A percentile compares a stretch with the other conserved stretches of the same genome.
These are phyloP conservation scores for Candida germanica DNA, from an alignment of 805 yeast genomes.

Conservation along the genomic window DNA sequence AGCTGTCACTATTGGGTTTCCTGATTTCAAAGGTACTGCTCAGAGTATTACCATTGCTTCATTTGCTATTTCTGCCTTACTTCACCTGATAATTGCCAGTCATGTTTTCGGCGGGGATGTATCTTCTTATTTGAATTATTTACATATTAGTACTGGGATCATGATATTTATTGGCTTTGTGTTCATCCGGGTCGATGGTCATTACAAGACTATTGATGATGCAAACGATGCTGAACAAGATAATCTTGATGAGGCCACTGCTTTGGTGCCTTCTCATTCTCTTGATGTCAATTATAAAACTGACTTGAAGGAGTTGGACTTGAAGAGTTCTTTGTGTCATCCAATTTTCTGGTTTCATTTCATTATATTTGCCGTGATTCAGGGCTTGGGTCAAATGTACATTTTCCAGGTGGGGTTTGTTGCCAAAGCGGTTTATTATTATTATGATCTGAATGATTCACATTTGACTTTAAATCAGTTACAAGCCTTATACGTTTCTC, in stretches of 20 bases:
- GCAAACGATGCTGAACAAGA: slow-evolving; percentile 7
- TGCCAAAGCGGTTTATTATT: slow-evolving; percentile 25
- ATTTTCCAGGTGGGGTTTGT: slow-evolving; percentile 33
- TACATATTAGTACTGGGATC: slow-evolving; percentile 21
- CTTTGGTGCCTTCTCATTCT: slow-evolving; percentile 12
- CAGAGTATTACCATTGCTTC: slow-evolving; percentile 36
- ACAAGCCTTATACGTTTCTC: slow-evolving; percentile 33
- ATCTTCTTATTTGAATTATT: slow-evolving; percentile 20
- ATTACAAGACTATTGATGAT: slow-evolving; percentile 8
- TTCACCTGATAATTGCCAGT: slow-evolving; percentile 22
- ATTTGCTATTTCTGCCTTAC: slow-evolving; percentile 32
- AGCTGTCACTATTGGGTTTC: slow-evolving; percentile 32
- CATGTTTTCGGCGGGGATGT: slow-evolving; percentile 21
- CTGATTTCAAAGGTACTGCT: slow-evolving; percentile 31
- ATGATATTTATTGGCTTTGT: slow-evolving; percentile 27
- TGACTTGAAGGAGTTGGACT: slow-evolving; percentile 16
- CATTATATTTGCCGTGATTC: slow-evolving; percentile 27
- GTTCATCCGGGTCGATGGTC: slow-evolving; percentile 30
- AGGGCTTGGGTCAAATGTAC: slow-evolving; percentile 39
- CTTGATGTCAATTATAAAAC: slow-evolving; percentile 2
- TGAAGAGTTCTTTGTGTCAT: slow-evolving; percentile 22
- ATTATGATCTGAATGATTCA: slow-evolving; percentile 12
- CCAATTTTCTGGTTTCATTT: slow-evolving; percentile 34
- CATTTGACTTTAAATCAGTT: slow-evolving; percentile 17
- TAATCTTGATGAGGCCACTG: slow-evolving; percentile 11